Base-by-base conservation (phyloP, 805 yeast genomes). In the Yarrowia sp. region DNA sequence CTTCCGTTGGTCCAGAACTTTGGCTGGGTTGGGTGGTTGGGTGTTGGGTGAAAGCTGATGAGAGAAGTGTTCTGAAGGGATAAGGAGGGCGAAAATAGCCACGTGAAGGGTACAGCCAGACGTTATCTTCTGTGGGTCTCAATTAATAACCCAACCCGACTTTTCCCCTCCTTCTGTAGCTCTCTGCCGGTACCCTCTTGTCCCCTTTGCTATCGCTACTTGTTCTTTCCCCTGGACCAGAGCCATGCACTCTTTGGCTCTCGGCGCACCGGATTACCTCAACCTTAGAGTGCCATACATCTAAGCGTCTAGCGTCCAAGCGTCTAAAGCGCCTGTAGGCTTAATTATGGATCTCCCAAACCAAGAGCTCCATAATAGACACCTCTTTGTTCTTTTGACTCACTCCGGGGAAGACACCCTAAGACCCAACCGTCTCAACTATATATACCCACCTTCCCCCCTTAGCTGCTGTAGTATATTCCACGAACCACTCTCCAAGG, bases 1-100 rank as follows among this genome's bases (percentile, higher is more conserved):
- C 46, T 26, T 54, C 61, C 61, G 61, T 54, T 54, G 61, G 61
- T 54, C 61, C 61, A 36, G 24, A 54, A 54, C 61, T 54, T 54
- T 54, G 61, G 43, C 44, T 22, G 21, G 58, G 44, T 32, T 52
- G 43, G 59, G 59, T 19, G 28, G 43, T 33, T 35, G 41, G 30
- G 30, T 26, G 30, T 26, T 26, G 30, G 30, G 30, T 4, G 5
- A 43, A n/a, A 14, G 30, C 16, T 30, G 41, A 17, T 38, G 46
- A 17, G 35, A 10, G 35, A 4, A 11, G 33, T 10, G 33, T 14
- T 11, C 35, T 10, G 12, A 16, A 32, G 35, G 14, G 16, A 5
- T 12, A 1, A 11, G 14, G 35, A 11, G 35, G 16, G 16, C n/a
- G n/a, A n/a, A n/a, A n/a, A n/a, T n/a, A n/a, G n/a, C n/a, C 38